Evolutionary conservation across 2,329 filamentous ascomycete genomes (phyloP).

Genomic region (Fusarium transvaalense): DNA sequence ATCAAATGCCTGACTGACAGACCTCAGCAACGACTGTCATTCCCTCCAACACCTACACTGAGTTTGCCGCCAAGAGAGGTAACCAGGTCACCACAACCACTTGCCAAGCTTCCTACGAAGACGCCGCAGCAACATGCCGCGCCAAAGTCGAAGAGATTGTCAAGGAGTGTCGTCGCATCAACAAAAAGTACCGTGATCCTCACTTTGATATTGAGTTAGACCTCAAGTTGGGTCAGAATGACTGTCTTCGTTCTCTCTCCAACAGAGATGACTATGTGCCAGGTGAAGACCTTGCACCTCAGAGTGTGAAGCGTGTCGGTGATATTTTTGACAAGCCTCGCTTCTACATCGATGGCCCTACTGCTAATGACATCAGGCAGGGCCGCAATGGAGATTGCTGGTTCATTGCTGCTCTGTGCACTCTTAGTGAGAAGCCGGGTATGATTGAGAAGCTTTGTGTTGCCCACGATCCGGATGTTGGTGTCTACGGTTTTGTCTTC

Average conservation of each 20-base stretch:
- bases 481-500: constrained; percentile 89
- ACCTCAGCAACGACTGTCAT: constrained; percentile 73
- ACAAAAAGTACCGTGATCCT: constrained; percentile 88
- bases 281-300: constrained; percentile 56
- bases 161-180: constrained; percentile 77
- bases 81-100: constrained; percentile 67
- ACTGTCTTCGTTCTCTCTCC: constrained; percentile 63
- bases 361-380: constrained; percentile 82
- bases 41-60: constrained; percentile 74
- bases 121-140: constrained; percentile 76
- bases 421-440: constrained; percentile 78
- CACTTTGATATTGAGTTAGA: constrained; percentile 88
- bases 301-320: constrained; percentile 74
- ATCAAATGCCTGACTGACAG: background rate
- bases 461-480: constrained; percentile 76
- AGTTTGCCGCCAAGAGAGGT: constrained; percentile 68
- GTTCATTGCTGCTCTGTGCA: constrained; percentile 84
- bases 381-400: constrained; percentile 86
- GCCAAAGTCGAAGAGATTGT: constrained; percentile 73
- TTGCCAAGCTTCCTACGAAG: constrained; percentile 76
- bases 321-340: constrained; percentile 82
- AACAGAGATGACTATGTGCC: constrained; percentile 49
- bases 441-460: constrained; percentile 82
- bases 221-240: constrained; percentile 69
- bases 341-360: constrained; percentile 83